Evolutionary conservation across 176 grass and related monocot genomes (phyloP), one percentile per base, ranked within the genome.

Genomic region (Poa pratensis): DNA sequence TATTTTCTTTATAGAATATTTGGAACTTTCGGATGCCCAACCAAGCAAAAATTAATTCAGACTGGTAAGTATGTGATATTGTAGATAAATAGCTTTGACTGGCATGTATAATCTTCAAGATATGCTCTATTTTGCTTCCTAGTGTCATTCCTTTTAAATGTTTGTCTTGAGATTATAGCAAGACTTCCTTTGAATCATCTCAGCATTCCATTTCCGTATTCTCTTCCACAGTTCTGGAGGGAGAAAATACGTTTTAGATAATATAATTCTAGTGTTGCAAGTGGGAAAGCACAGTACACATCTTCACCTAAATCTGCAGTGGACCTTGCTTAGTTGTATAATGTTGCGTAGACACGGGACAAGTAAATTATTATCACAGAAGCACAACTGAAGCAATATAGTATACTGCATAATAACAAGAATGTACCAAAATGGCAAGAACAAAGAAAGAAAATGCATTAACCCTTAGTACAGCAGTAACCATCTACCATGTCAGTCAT

Each of bases 11-110:
- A 73, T 14, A 27, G 71, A 74, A 74, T 74, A 51, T 74, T 30
- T 51, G 71, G 71, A 74, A 51, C 14, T 51, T 50, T 27, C 12
- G 13, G 26, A 42, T 26, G 2, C 13, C 45, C 14, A 5, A 1
- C 17, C 70, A 73, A 73, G 70, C 70, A 73, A 32, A 75, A 17
- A 17, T 19, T 32, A 32, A 52, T 75, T 75, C 14, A 75, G 24
- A 50, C 45, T 50, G 71, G 45, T 48, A 74, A 28, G 7, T 6
- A 51, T 51, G 45, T 51, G 46, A 52, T 28, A 52, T 19, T 32
- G 26, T 19, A 52, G 46, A 4, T 52, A 74, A 74, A 51, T 24
- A 19, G 46, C 32, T 75, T 20, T 75, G 8, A 32, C 48, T 52
- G 26, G 8, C 30, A 52, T 75, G 9, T 50, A 17, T 27, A 73